These are phyloP conservation scores for Sordaria brevicollis DNA, from an alignment of 495 filamentous ascomycete genomes.

Conservation along the genomic window DNA sequence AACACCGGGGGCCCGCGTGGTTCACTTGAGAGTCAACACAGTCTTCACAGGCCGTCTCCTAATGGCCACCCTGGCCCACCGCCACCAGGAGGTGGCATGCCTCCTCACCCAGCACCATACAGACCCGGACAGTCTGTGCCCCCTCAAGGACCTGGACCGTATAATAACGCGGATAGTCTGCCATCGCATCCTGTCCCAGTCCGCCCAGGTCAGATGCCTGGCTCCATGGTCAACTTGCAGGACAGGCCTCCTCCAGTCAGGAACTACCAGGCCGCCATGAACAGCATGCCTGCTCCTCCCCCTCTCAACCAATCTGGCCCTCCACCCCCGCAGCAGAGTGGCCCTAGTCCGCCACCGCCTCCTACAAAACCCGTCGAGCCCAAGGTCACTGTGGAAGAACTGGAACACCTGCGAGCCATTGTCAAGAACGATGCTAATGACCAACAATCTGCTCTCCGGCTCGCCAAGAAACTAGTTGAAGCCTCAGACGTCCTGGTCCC, in stretches of 20 bases:
- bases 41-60: constrained; percentile 15
- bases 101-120: constrained; percentile 23
- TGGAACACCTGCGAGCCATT: constrained; percentile 60
- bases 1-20: not conserved
- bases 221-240: constrained; percentile 39
- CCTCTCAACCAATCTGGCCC: not conserved
- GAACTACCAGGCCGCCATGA: constrained; percentile 49
- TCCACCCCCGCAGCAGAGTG: constrained; percentile 14
- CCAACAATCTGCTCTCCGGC: constrained; percentile 52
- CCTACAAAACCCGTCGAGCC: constrained; percentile 22
- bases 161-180: constrained; percentile 44
- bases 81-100: constrained; percentile 19
- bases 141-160: constrained; percentile 10
- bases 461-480: constrained; percentile 82
- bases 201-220: constrained; percentile 59
- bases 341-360: constrained; percentile 15
- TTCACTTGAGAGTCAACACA: constrained; percentile 6
- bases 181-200: constrained; percentile 74
- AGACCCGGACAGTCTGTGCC: constrained; percentile 19
- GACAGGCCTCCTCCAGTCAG: constrained; percentile 61
- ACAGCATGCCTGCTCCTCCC: not conserved
- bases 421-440: constrained; percentile 62
- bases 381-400: constrained; percentile 67
- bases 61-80: constrained; percentile 19
- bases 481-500: constrained; percentile 67